phyloP scores from a whole-genome alignment of 1,284 basidiomycete species.

The Pseudozyma sp. region DNA sequence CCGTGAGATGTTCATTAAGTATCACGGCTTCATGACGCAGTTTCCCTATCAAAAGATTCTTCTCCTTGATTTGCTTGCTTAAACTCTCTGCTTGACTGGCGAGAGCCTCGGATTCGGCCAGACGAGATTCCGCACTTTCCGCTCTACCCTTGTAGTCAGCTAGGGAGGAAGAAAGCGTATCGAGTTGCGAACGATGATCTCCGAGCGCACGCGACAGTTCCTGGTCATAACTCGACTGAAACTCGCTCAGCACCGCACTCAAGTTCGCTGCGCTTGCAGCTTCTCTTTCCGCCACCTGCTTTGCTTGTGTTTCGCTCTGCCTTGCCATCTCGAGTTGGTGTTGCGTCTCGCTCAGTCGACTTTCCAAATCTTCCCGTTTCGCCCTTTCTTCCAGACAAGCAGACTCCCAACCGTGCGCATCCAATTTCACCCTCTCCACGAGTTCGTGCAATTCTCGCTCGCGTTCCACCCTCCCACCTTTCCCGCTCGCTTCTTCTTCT shows the following conservation, averaged over 20 bases:
- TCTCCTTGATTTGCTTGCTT: constrained; percentile 90
- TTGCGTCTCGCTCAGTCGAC: constrained; percentile 75
- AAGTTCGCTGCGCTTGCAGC: constrained; percentile 83
- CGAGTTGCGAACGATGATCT: constrained; percentile 82
- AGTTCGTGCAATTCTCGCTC: constrained; percentile 54
- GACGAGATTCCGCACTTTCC: constrained; percentile 78
- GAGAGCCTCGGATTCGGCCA: constrained; percentile 1
- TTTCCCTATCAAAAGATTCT: constrained; percentile 89
- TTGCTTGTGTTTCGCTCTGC: constrained; percentile 70
- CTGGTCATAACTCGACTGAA: constrained; percentile 79
- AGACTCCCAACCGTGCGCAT: constrained; percentile 45
- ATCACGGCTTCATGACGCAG: constrained; percentile 85
- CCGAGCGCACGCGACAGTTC: constrained; percentile 79
- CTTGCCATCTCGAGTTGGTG: constrained; percentile 67
- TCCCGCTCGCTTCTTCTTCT: neutral
- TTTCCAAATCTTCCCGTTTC: constrained; percentile 71
- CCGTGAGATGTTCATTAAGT: constrained; percentile 96
- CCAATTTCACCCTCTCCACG: constrained; percentile 52
- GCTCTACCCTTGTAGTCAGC: constrained; percentile 88
- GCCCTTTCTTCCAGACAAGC: constrained; percentile 48
- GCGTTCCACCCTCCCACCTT: constrained; percentile 7
- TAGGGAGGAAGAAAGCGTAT: constrained; percentile 78
- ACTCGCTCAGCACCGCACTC: constrained; percentile 92
- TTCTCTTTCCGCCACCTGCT: constrained; percentile 77
- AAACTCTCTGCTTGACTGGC: constrained; percentile 10